Conservation (phyloP, 2,329 filamentous ascomycete species). For the Diplocarpon rosae region DNA sequence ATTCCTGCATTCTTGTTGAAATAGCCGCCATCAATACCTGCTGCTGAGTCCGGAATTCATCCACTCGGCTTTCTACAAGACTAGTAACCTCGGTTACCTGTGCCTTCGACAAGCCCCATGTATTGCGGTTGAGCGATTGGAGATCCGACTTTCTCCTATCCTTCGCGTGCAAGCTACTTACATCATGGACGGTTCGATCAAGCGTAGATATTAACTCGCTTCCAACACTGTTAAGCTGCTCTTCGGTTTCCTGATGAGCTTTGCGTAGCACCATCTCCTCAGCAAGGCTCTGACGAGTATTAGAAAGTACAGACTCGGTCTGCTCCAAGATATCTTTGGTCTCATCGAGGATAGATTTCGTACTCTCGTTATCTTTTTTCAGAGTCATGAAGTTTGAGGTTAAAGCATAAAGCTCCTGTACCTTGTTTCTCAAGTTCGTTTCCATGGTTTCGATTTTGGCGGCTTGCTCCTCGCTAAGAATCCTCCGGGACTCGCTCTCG, state of each 20-base stretch:
- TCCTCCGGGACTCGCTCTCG: slow-evolving; percentile 83
- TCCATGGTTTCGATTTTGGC: slow-evolving; percentile 92
- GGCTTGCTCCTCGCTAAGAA: slow-evolving; percentile 82
- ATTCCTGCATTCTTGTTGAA: slow-evolving; percentile 61
- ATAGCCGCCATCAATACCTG: slow-evolving; percentile 56
- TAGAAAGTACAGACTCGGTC: slow-evolving; percentile 71
- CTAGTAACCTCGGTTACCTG: slow-evolving; percentile 68
- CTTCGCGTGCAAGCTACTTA: slow-evolving; percentile 75
- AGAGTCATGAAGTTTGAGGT: slow-evolving; percentile 79
- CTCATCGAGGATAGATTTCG: slow-evolving; percentile 59
- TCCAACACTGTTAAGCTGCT: slow-evolving; percentile 62
- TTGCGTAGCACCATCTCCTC: slow-evolving; percentile 73
- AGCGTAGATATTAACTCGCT: slow-evolving; percentile 68
- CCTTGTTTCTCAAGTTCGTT: slow-evolving; percentile 79
- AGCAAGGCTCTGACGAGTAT: slow-evolving; percentile 63
- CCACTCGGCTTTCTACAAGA: slow-evolving; percentile 65
- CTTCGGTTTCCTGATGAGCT: slow-evolving; percentile 79
- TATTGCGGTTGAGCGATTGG: slow-evolving; percentile 64
- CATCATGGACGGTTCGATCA: slow-evolving; percentile 65
- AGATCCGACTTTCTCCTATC: slow-evolving; percentile 76
- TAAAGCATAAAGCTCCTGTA: slow-evolving; percentile 80
- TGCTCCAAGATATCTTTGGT: slow-evolving; percentile 76
- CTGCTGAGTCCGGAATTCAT: slow-evolving; percentile 62
- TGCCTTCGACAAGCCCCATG: slow-evolving; percentile 66
- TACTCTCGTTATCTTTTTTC: slow-evolving; percentile 81